phyloP scores from a whole-genome alignment of 2,329 filamentous ascomycete genomes.

The Alternaria atra region DNA sequence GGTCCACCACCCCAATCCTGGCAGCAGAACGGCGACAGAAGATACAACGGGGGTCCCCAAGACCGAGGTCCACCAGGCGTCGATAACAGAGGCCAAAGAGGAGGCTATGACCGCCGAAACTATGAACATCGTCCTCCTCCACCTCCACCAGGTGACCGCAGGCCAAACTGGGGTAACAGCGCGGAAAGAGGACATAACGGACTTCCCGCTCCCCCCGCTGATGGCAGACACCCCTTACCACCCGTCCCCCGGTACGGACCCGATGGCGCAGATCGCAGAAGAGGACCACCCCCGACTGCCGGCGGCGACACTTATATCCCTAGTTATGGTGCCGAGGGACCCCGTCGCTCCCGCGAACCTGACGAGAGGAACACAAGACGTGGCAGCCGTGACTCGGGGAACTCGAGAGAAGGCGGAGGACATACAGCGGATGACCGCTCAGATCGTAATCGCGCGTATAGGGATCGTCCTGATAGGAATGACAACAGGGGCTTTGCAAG shows the following conservation, averaged over 20 bases:
- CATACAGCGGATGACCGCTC: slow-evolving; percentile 32
- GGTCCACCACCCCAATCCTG: slow-evolving; percentile 48
- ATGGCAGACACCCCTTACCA: slow-evolving; percentile 48
- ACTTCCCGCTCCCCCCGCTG: slow-evolving; percentile 49
- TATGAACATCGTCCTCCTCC: slow-evolving; percentile 47
- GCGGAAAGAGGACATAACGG: slow-evolving; percentile 31
- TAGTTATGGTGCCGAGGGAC: slow-evolving; percentile 47
- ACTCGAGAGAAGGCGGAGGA: slow-evolving; percentile 50
- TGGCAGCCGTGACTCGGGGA: slow-evolving; percentile 46
- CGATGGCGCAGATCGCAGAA: slow-evolving; percentile 31
- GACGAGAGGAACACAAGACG: slow-evolving; percentile 43
- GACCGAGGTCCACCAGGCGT: slow-evolving; percentile 54
- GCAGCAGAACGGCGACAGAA: slow-evolving; percentile 48
- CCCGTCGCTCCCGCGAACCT: slow-evolving; percentile 46
- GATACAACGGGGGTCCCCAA: slow-evolving; percentile 41
- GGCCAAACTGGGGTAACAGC: slow-evolving; percentile 46
- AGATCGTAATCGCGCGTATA: slow-evolving; percentile 40
- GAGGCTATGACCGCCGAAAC: slow-evolving; percentile 39
- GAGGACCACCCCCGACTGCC: slow-evolving; percentile 29
- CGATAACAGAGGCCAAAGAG: slow-evolving; percentile 38
- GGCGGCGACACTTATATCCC: slow-evolving; percentile 57
- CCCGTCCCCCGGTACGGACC: slow-evolving; percentile 46
- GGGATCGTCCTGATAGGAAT: slow-evolving; percentile 34
- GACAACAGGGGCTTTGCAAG: slow-evolving; percentile 38
- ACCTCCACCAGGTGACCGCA: slow-evolving; percentile 45